Base-by-base conservation (phyloP, 176 grass and related monocot species). In the Chrysopogon serrulatus region DNA sequence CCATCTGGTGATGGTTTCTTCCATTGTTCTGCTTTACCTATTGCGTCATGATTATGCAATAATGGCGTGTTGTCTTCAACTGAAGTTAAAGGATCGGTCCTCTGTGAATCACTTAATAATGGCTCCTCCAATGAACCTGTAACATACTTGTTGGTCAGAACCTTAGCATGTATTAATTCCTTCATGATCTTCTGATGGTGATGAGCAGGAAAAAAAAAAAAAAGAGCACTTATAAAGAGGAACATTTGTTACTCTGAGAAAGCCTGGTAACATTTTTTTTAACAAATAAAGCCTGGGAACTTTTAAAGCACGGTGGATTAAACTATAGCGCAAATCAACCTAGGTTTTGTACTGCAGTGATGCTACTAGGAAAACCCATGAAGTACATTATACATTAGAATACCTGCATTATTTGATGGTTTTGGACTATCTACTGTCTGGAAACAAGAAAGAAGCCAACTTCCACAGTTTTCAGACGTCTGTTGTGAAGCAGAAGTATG, bases 381-480 rank as follows among this genome's bases (percentile, higher is more conserved):
- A 26, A 24, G 71, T 51, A 59, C 17, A 82, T 57, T 48, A 81
- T 81, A 76, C 36, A 16, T 42, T 71, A 68, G 54, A 76, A 70
- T 74, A 88, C 91, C 85, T 82, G 57, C 65, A 62, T 37, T 62
- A 65, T 39, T 5, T 60, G 31, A 3, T 66, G 56, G 78, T 23
- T 71, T 89, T 79, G 87, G 69, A 77, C 79, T 83, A 59, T 77
- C 80, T 72, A 85, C 77, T 87, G 89, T 40, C 71, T 85, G 89
- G 64, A 94, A 92, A 87, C 90, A 86, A 59, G 87, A 86, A 49
- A 89, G 51, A 89, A 94, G 59, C 89, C 92, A 94, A 65, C 78
- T 89, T 68, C 79, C 76, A 71, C 89, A 85, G 79, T 72, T 73
- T 10, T 90, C 88, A 65, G 79, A 66, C 1, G 48, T 65, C 24